These are phyloP conservation scores for Protomyces inouyei DNA, from an alignment of 1,139 yeast genomes.

Conservation along the genomic window DNA sequence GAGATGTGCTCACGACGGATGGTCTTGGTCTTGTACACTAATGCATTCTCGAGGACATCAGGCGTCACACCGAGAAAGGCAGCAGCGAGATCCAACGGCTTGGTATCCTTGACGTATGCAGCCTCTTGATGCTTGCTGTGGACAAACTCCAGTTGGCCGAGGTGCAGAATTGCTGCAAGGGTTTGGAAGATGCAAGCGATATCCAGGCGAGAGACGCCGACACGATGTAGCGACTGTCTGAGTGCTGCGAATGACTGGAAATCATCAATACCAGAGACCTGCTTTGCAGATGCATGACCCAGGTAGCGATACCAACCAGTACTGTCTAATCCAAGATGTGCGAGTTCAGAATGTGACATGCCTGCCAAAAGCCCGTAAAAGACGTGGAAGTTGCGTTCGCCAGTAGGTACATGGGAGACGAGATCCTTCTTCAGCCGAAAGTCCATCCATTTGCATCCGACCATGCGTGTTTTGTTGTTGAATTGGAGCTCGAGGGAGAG, in stretches of 20 bases:
- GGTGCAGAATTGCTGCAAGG: conserved; percentile 45
- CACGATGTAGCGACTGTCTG: conserved; percentile 38
- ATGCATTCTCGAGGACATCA: conserved; percentile 41
- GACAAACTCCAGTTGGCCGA: conserved; percentile 44
- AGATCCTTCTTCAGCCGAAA: conserved; percentile 44
- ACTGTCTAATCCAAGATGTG: conserved; percentile 40
- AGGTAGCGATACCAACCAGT: conserved; percentile 41
- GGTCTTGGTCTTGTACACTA: conserved; percentile 42
- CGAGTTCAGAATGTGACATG: conserved; percentile 41
- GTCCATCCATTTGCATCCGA: conserved; percentile 43
- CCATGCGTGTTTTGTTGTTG: conserved; percentile 40
- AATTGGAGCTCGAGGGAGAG: conserved; percentile 44
- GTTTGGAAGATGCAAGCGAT: conserved; percentile 46
- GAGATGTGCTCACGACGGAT: conserved; percentile 44
- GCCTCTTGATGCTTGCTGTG: conserved; percentile 38
- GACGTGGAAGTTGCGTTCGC: conserved; percentile 45
- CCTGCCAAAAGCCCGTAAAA: conserved; percentile 44
- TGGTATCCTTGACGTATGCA: conserved; percentile 29
- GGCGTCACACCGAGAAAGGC: conserved; percentile 44
- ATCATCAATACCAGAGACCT: conserved; percentile 42
- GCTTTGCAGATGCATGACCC: conserved; percentile 44
- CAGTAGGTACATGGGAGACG: conserved; percentile 43
- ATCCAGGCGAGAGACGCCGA: conserved; percentile 43
- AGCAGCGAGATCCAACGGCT: conserved; percentile 40
- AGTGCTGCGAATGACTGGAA: conserved; percentile 40